Evolutionary conservation across 2,329 filamentous ascomycete genomes (phyloP).

Genomic region (Fusarium abutilonis): DNA sequence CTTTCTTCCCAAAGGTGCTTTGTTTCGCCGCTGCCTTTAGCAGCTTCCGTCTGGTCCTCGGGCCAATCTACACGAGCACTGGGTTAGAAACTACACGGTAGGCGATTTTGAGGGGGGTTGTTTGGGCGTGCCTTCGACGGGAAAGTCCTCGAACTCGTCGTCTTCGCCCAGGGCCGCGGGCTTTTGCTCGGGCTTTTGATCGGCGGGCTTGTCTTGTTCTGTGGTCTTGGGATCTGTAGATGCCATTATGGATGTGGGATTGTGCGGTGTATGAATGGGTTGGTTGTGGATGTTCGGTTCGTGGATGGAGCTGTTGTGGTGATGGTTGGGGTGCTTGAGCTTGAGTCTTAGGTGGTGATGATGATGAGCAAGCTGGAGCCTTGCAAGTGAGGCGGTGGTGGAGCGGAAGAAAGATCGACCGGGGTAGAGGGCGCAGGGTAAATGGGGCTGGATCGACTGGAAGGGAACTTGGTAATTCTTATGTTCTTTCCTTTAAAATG

Average conservation of each 20-base stretch:
- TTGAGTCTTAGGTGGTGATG: conserved; percentile 24
- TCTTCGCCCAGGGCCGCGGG: conserved; percentile 86
- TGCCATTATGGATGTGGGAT: conserved; percentile 26
- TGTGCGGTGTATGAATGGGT: background rate
- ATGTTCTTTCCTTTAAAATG: no score
- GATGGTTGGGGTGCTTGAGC: conserved; percentile 12
- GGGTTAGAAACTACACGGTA: background rate
- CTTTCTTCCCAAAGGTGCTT: conserved; percentile 98
- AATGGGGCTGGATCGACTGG: background rate
- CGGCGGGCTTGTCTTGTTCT: conserved; percentile 40
- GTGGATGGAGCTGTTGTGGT: background rate
- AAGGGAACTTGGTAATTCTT: background rate
- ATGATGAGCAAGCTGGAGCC: conserved; percentile 34
- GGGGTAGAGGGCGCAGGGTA: background rate
- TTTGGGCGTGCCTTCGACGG: conserved; percentile 79
- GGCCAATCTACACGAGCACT: conserved; percentile 76
- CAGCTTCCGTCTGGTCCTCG: conserved; percentile 88
- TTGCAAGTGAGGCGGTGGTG: conserved; percentile 28
- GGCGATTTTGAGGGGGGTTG: no score
- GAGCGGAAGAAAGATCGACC: conserved; percentile 33
- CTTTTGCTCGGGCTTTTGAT: conserved; percentile 45
- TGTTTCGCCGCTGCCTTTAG: conserved; percentile 71
- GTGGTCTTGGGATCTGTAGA: conserved; percentile 44
- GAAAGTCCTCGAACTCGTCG: conserved; percentile 99
- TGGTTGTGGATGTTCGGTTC: background rate